Base-by-base conservation (phyloP, 306 rosid genomes). In the Trichosanthes cucumerina region DNA sequence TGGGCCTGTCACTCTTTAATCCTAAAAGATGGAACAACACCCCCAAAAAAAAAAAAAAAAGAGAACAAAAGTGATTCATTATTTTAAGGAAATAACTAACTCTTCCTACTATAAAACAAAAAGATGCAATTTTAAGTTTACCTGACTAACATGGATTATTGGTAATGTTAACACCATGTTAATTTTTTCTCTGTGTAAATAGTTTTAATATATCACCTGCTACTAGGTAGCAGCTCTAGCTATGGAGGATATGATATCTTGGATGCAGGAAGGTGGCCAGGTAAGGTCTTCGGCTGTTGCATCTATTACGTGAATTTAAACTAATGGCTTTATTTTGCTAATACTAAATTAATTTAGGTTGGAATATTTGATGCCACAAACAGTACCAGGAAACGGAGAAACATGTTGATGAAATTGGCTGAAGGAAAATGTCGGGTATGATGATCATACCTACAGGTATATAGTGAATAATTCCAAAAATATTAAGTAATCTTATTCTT, bases 201-300 rank as follows among this genome's bases (percentile, higher is more conserved):
- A 90, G 96, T 92, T 90, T 90, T 95, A 92, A 92, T 95, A 83
- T 90, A 88, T 92, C 91, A 87, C 93, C 82, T 92, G 98, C 96
- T 88, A 86, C 93, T 90, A 95, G 99, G 98, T 95, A 92, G 99
- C 98, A 79, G 99, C 99, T 58, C 79, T 95, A 87, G 99, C 99
- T 79, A 91, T 95, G 84, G 99, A 95, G 88, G 99, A 95, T 82
- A 95, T 95, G 99, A 83, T 92, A 81, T 87, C 97, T 65, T 95
- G 99, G 99, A 95, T 95, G 99, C 93, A 92, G 73, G 99, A 95
- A 88, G 97, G 99, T 84, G 99, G 99, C 83, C 99, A 95, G 89
- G 99, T 95, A 88, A 84, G 88, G 82, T 84, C 70, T 78, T 57
- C 79, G 7, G 54, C 58, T 19, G 57, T 64, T 46, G 57, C 62